Evolutionary conservation across 2,329 filamentous ascomycete species (phyloP), one percentile per base, ranked within the genome.

Genomic region (Colletotrichum sp.): DNA sequence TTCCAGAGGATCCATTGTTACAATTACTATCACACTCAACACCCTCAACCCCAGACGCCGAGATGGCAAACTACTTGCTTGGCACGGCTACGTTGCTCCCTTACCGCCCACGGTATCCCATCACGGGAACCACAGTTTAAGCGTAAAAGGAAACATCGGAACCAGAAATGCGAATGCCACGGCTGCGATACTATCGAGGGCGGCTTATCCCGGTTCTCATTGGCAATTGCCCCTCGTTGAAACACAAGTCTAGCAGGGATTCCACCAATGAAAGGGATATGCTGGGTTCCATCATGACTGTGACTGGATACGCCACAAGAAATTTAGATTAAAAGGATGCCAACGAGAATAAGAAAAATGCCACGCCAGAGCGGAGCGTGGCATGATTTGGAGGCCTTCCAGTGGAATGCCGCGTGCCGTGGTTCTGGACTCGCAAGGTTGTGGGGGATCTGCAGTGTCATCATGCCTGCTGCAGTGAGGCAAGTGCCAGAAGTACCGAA

Each of bases 121-220:
- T 75, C 69, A 75, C 69, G 73, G 24, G 73, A 30, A 36, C 73
- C 7, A 9, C 22, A 26, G 13, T 10, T 9, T 28, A 64, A 62
- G 18, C 73, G 39, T 34, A 68, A 68, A 63, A 64, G 73, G 69
- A 68, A 73, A 75, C n/a, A 68, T 63, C 73, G 73, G 73, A 73
- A 72, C 69, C 69, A 75, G 10, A 26, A 12, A 18, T 68, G 73
- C 73, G 73, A 73, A 57, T 63, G 73, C 69, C 73, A 73, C 24
- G 73, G 52, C 64, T 26, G 8, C 13, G 15, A 12, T 57, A 34
- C 18, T 57, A 64, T 44, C 44, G 22, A 34, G 22, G n/a, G 62
- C 62, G 62, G 62, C 62, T 64, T 64, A 39, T 39, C 62, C 62
- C 30, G n/a, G 62, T 18, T 64, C 13, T 64, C 62, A 64, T 64